Percentiles rank a stretch among this genome's conserved stretches.
Conservation (phyloP, 148 eudicot species). For the Cornus florida region DNA sequence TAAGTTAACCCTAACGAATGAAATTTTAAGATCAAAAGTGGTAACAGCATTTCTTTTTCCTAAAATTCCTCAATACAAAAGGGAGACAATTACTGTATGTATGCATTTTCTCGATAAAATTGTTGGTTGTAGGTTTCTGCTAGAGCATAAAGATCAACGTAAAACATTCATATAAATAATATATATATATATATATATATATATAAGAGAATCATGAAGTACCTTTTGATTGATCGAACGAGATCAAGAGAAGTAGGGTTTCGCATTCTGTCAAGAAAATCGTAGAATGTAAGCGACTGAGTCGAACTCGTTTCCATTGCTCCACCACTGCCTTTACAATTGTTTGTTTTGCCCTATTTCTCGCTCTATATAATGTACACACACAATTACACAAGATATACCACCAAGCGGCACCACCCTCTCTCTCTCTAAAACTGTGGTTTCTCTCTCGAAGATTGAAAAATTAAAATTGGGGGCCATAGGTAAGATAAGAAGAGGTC, state of each 20-base stretch:
- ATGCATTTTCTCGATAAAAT: no score
- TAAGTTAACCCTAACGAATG: no score
- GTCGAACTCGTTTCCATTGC: constrained; percentile 12
- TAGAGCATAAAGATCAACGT: not conserved
- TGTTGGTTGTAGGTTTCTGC: no score
- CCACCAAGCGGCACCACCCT: not conserved
- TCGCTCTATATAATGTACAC: not conserved
- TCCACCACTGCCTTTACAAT: not conserved
- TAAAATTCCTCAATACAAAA: no score
- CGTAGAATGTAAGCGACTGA: constrained; percentile 20
- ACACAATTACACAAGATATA: not conserved
- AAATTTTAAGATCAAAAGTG: no score
- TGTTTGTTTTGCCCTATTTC: not conserved
- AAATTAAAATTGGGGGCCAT: not conserved
- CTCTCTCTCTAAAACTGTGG: constrained; percentile 3
- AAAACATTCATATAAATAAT: not conserved
- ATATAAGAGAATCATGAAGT: not conserved
- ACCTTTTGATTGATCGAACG: constrained; percentile 30
- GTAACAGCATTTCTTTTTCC: no score
- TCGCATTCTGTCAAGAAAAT: constrained; percentile 28
- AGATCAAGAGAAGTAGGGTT: constrained; percentile 27
- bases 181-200: not conserved
- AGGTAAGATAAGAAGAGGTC: not conserved
- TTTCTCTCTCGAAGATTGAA: not conserved
- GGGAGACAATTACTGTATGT: no score